Conservation (phyloP, 2,329 filamentous ascomycete genomes). For the Aureobasidium vineae region DNA sequence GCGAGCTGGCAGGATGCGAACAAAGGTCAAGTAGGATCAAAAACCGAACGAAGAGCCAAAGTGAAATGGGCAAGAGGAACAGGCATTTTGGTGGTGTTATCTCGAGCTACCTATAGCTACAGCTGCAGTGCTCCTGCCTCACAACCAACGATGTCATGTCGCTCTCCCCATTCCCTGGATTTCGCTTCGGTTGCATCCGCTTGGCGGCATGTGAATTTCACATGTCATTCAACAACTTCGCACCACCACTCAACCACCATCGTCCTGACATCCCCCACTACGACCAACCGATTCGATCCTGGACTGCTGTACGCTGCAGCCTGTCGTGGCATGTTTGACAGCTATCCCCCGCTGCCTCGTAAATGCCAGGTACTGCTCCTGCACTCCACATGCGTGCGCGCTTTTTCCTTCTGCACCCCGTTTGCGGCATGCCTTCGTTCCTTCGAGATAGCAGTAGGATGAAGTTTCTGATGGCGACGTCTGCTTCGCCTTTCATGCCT, state of each 20-base stretch:
- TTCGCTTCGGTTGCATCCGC: background rate
- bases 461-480: slow-evolving; percentile 1
- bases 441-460: slow-evolving; percentile 5
- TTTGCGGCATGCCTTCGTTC: background rate
- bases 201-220: slow-evolving; percentile 1
- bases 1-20: background rate
- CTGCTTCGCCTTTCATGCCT: slow-evolving; percentile 1
- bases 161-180: slow-evolving; percentile 21
- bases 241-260: slow-evolving; percentile 18
- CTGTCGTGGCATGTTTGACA: slow-evolving; percentile 24
- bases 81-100: slow-evolving; percentile 22
- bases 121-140: slow-evolving; percentile 22
- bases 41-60: background rate
- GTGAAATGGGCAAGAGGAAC: slow-evolving; percentile 21
- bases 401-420: slow-evolving; percentile 11
- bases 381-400: background rate
- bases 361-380: slow-evolving; percentile 20
- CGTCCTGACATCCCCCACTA: background rate
- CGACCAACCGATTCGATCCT: slow-evolving; percentile 11
- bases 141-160: slow-evolving; percentile 20
- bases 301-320: background rate
- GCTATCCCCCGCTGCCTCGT: slow-evolving; percentile 9
- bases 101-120: slow-evolving; percentile 19
- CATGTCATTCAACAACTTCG: slow-evolving; percentile 12
- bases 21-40: background rate